Evolutionary conservation across 2,329 filamentous ascomycete genomes (phyloP), one percentile per base, ranked within the genome.

Genomic region (Pseudocercospora cruenta): DNA sequence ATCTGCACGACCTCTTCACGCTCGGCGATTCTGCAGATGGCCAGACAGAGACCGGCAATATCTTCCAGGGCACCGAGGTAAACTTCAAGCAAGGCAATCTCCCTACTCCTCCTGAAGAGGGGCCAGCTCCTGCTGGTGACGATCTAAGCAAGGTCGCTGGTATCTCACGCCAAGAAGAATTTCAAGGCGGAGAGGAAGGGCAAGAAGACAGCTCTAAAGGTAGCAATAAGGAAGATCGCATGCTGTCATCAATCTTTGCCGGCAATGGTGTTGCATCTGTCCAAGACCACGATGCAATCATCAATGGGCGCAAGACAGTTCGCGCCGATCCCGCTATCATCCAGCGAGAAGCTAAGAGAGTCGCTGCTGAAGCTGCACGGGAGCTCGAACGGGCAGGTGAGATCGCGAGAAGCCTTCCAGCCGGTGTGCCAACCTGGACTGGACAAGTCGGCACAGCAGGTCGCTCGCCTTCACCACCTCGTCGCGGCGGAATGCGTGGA

Each of bases 351-450:
- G 94, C 94, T 0, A 90, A 90, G 73, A 87, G 88, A 43, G 88
- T 96, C 2, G 94, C 93, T 2, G 87, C 90, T 0, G 84, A 91
- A 74, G 94, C 94, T 1, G 92, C 92, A 0, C 86, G 86, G 22
- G 90, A 92, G 69, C 86, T 98, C 1, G 87, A 89, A 31, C 87
- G 87, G 66, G 89, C 93, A 9, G 89, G 87, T 49, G 87, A 94
- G 74, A 85, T 90, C 31, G 93, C 94, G 2, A 85, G 88, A 10
- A 85, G 83, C 8, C 83, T 94, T 1, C 92, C 92, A 0, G 89
- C 93, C 33, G 94, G 94, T 7, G 93, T 91, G 0, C 92, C 95
- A 8, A 97, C 94, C 0, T 98, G 94, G 94, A 98, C 94, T 0
- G 94, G 95, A 1, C 88, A 91, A 72, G 88, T 91, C 55, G 94